Evolutionary conservation across 2,329 filamentous ascomycete genomes (phyloP).

Genomic region (Boeremia exigua): DNA sequence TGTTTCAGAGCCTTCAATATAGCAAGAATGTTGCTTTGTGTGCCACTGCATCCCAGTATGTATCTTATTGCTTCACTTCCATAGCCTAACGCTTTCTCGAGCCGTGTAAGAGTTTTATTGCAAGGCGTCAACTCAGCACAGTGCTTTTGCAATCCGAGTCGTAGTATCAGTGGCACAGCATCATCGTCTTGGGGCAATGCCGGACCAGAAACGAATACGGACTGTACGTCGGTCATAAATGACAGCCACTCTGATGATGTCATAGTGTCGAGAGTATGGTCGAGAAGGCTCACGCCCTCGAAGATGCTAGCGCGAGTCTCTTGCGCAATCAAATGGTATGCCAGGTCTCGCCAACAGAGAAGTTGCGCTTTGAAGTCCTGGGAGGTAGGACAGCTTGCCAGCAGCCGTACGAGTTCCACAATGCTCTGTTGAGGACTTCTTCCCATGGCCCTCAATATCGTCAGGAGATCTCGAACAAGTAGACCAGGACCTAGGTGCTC

Average conservation of each 20-base stretch:
- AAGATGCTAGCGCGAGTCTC: conserved; percentile 3
- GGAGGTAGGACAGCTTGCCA: conserved; percentile 9
- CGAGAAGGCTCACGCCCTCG: conserved; percentile 9
- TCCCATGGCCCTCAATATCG: conserved; percentile 13
- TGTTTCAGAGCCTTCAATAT: conserved; percentile 25
- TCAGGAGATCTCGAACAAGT: conserved; percentile 19
- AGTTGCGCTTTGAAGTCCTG: conserved; percentile 7
- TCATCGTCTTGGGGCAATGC: conserved; percentile 2
- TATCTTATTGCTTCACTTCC: conserved; percentile 16
- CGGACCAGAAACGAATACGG: conserved; percentile 21
- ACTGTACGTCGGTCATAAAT: conserved; percentile 28
- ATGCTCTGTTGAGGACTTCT: conserved; percentile 13
- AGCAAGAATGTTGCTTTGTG: conserved; percentile 14
- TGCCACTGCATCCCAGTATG: conserved; percentile 23
- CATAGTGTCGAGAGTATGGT: conserved; percentile 26
- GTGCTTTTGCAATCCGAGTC: conserved; percentile 6
- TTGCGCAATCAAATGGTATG: conserved; percentile 24
- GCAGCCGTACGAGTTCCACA: conserved; percentile 25
- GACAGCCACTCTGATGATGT: conserved; percentile 28
- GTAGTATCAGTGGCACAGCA: conserved; percentile 16
- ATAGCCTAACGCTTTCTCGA: conserved; percentile 23
- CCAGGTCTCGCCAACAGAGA: conserved; percentile 31
- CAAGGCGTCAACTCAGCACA: conserved; percentile 1
- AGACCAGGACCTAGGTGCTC: conserved; percentile 14
- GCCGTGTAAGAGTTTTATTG: conserved; percentile 18